Evolutionary conservation across 768 basidiomycete species (phyloP).

Genomic region (Tricholoma terreum): DNA sequence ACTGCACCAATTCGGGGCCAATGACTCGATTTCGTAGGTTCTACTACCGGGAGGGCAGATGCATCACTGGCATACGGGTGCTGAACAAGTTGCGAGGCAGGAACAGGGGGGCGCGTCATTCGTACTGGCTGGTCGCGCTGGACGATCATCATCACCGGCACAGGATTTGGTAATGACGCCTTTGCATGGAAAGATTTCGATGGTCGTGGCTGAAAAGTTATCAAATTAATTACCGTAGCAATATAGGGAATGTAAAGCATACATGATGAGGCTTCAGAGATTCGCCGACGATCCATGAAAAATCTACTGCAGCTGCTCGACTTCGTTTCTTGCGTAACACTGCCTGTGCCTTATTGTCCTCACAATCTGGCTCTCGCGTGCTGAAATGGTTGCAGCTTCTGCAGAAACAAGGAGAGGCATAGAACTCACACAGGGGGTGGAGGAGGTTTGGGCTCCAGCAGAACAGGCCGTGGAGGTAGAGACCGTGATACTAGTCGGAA

Average conservation of each 20-base stretch:
- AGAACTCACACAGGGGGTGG: slow-evolving; percentile 36
- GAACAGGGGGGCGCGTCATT: slow-evolving; percentile 41
- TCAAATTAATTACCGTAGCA: neutral
- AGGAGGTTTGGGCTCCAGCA: slow-evolving; percentile 40
- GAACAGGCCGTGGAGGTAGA: slow-evolving; percentile 35
- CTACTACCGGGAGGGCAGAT: neutral
- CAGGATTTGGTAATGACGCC: neutral
- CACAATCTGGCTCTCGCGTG: slow-evolving; percentile 45
- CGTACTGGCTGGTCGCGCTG: slow-evolving; percentile 28
- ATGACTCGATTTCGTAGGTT: neutral
- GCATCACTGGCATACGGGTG: slow-evolving; percentile 31
- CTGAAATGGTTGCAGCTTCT: slow-evolving; percentile 23
- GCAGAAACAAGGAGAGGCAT: neutral
- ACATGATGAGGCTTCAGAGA: slow-evolving; percentile 18
- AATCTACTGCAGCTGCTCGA: slow-evolving; percentile 38
- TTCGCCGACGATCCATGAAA: slow-evolving; percentile 24
- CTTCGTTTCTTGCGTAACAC: slow-evolving; percentile 38
- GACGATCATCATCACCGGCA: slow-evolving; percentile 29
- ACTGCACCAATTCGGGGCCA: neutral
- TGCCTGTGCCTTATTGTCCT: slow-evolving; percentile 46
- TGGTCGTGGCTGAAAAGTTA: neutral
- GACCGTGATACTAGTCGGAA: slow-evolving; percentile 50
- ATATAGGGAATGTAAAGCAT: neutral
- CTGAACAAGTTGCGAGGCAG: slow-evolving; percentile 21
- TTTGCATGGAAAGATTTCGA: slow-evolving; percentile 1